Conservation (phyloP, 2,329 filamentous ascomycete species). For the Ophiobolus disseminans region DNA sequence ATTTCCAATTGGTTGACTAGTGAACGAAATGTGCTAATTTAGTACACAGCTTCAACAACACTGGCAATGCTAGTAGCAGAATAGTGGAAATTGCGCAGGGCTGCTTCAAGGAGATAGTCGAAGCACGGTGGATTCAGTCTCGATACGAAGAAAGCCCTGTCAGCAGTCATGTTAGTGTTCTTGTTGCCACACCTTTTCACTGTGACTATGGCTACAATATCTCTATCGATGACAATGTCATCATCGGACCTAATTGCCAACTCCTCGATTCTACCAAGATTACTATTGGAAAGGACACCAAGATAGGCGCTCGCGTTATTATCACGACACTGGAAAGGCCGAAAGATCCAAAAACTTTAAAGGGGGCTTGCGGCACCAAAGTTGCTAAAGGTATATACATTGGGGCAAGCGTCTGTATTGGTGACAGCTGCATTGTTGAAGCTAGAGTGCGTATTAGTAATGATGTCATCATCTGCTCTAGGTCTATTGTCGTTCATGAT, state of each 20-base stretch:
- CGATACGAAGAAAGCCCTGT: slow-evolving; percentile 47
- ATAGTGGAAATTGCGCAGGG: slow-evolving; percentile 70
- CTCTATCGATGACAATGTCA: slow-evolving; percentile 81
- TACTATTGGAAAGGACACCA: slow-evolving; percentile 77
- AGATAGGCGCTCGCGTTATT: slow-evolving; percentile 79
- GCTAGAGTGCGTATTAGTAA: slow-evolving; percentile 62
- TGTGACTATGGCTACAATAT: slow-evolving; percentile 98
- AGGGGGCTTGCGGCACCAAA: slow-evolving; percentile 75
- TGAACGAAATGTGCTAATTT: slow-evolving; percentile 81
- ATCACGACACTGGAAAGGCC: slow-evolving; percentile 79
- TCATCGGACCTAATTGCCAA: slow-evolving; percentile 81
- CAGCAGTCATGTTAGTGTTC: slow-evolving; percentile 74
- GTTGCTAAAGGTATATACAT: slow-evolving; percentile 77
- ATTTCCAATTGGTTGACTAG: slow-evolving; percentile 78
- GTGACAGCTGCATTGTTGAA: slow-evolving; percentile 66
- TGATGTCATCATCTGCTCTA: slow-evolving; percentile 61
- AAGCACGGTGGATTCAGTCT: slow-evolving; percentile 60
- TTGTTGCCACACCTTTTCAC: slow-evolving; percentile 85
- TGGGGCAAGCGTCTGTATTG: slow-evolving; percentile 73
- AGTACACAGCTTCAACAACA: slow-evolving; percentile 86
- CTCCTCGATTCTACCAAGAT: slow-evolving; percentile 88
- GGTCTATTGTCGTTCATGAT: slow-evolving; percentile 63
- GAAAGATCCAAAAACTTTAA: slow-evolving; percentile 74
- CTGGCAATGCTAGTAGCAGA: slow-evolving; percentile 74
- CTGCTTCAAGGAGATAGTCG: slow-evolving; percentile 74